A percentile compares a stretch with the other conserved stretches of the same genome.
Conservation (phyloP, 768 basidiomycete species). For the Tricholoma hemisulphureum region DNA sequence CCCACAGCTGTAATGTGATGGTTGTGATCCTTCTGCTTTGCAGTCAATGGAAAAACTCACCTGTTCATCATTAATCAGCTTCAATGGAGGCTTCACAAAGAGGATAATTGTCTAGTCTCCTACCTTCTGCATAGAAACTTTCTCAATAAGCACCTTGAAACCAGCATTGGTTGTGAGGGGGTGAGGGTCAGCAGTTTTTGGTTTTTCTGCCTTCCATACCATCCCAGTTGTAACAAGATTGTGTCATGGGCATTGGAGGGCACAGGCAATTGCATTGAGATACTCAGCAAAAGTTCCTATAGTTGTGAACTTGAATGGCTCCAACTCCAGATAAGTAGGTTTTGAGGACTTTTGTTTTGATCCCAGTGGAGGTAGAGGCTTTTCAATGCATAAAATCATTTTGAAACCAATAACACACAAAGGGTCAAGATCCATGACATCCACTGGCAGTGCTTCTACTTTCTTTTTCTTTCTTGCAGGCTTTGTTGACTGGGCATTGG, state of each 20-base stretch:
- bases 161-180: no score
- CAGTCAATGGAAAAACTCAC: neutral
- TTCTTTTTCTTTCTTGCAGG: neutral
- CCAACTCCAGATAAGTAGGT: neutral
- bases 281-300: neutral
- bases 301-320: neutral
- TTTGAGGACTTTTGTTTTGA: neutral
- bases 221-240: slow-evolving; percentile 1
- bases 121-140: neutral
- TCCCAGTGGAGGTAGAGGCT: neutral
- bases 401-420: neutral
- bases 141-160: neutral
- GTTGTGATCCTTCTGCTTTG: neutral
- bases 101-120: neutral
- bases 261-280: neutral
- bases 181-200: slow-evolving; percentile 1
- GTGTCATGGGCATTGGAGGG: neutral
- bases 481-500: neutral
- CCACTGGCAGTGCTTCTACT: neutral
- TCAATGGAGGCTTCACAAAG: no score
- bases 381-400: neutral
- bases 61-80: neutral
- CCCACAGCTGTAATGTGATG: neutral
- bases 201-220: no score
- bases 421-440: neutral